Base-by-base conservation (phyloP, 2,329 filamentous ascomycete species). In the Fusarium chuoi region DNA sequence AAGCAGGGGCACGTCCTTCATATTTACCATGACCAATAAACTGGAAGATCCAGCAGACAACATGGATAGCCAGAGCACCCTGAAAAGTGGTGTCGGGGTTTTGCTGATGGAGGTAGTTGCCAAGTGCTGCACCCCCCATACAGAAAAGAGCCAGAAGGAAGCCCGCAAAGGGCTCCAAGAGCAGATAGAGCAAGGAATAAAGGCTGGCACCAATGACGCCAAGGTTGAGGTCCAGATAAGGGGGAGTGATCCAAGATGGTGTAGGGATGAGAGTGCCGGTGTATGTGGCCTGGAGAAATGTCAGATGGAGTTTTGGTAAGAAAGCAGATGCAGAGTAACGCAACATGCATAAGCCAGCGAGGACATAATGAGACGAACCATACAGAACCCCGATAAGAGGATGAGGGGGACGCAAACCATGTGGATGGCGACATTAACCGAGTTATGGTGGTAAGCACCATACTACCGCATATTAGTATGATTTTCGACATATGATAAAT, bases 101-200 rank as follows among this genome's bases (percentile, higher is more conserved):
- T 35, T 89, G 88, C 28, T 88, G 86, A 24, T 93, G 90, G 56
- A 96, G 86, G 77, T 94, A 89, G 82, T 98, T 97, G 66, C 89
- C 89, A 65, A 89, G 90, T 8, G 94, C 94, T 15, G 94, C 92
- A 62, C 89, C 90, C 26, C 85, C 92, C 48, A 98, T 85, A 68
- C 98, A 91, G 38, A 98, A 86, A 7, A 93, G 89, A 11, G 93
- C 91, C 46, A 98, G 85, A 35, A 93, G 85, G 17, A 90, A 91
- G 57, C 96, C 96, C 17, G 96, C 96, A 2, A 98, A 94, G 2
- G 96, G 96, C 81, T 99, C 96, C 79, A 99, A 92, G 28, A 99
- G 89, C 54, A 98, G 88, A 81, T 98, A 99, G 62, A 98, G 89
- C 5, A 88, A 88, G 42, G 92, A 89, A 83, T 96, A 98, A 35